These are phyloP conservation scores for Eucalyptus lansdowneana DNA, from an alignment of 345 rosid species.

Conservation along the genomic window DNA sequence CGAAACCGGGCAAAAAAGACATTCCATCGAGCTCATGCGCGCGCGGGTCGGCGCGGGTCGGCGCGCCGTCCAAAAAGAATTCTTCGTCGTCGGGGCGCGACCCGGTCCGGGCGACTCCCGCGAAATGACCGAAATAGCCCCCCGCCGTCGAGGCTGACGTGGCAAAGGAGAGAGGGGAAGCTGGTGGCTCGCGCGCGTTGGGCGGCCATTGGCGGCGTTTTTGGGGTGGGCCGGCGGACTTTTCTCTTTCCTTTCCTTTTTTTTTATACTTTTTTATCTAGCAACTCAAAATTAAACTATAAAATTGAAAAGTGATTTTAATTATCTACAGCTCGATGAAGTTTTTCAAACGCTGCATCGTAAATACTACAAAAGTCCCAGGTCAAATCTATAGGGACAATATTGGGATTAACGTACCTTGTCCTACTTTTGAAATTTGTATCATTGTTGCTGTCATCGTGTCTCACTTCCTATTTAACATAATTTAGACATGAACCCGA, in stretches of 20 bases:
- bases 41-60: not conserved
- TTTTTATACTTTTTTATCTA: too few species aligned
- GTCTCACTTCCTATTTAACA: not conserved
- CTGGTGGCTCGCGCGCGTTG: not conserved
- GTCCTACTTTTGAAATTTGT: rapidly evolving
- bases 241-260: not conserved
- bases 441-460: rapidly evolving
- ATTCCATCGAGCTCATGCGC: not conserved
- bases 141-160: not conserved
- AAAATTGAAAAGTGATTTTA: not conserved
- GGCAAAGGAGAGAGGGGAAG: not conserved
- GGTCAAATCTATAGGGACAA: not conserved
- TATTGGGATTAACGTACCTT: rapidly evolving
- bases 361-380: not conserved
- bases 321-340: not conserved
- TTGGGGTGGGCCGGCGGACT: not conserved
- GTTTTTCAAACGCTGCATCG: not conserved
- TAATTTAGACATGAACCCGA: not conserved
- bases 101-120: not conserved
- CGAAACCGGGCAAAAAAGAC: not conserved
- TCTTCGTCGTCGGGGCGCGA: not conserved
- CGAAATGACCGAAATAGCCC: not conserved
- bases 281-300: not conserved
- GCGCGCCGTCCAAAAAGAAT: not conserved
- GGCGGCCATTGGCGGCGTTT: not conserved